Base-by-base conservation (phyloP, 2,329 filamentous ascomycete species). In the Colletotrichum sp. region DNA sequence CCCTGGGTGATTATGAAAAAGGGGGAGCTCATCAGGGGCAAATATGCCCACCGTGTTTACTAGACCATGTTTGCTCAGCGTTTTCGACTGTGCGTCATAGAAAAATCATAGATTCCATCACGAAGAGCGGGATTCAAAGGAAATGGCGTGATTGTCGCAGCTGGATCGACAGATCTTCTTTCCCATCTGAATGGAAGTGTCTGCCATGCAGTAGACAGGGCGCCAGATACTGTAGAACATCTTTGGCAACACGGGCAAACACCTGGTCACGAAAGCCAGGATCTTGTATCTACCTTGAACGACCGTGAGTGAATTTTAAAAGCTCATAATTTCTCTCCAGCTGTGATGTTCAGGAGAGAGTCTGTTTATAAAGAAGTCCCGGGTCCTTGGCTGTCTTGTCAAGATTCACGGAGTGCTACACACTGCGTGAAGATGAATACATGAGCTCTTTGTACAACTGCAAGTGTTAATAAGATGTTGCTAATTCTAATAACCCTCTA, bases 1-100 rank as follows among this genome's bases (percentile, higher is more conserved):
- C 86, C 89, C 0, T 88, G 85, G 80, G 71, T 88, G 13, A 83
- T 90, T 30, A 79, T 86, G 32, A 84, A 82, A 68, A 88, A 87
- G 60, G 89, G 89, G 5, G 88, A 89, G 78, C 18, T 9, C 4
- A 57, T 72, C 3, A 72, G 69, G 32, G 57, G 32, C 8, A 72
- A 36, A 28, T 64, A 63, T 26, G 64, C n/a, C 9, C 44, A 68
- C 28, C 55, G 13, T 15, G 57, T 67, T 12, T 64, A 26, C 18
- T 64, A 72, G 64, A 32, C 32, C 5, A 18, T 12, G 3, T 60
- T 34, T 62, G 30, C 21, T 15, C 18, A 62, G 59, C 8, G 6
- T 12, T 32, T 62, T 24, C 12, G 28, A 36, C 0, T 52, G n/a
- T 21, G n/a, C 44, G 10, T 18, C 44, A 36, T 62, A 8, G 16